Evolutionary conservation across 163 green algal species (phyloP).

Genomic region (Smithsoniella earleae): DNA sequence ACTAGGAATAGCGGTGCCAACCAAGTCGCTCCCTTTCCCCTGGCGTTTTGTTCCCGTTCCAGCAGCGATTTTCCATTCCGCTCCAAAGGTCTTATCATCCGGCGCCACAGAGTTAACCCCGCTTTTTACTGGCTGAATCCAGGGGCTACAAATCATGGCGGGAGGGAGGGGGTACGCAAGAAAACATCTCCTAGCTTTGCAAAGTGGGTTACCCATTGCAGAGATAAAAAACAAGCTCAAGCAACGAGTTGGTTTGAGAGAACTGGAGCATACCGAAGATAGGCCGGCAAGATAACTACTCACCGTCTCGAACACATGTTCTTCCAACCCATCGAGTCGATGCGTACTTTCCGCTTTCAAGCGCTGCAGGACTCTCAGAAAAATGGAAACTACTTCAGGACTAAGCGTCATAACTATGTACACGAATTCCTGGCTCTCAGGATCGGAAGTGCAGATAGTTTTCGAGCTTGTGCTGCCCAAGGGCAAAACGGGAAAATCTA

Average conservation of each 20-base stretch:
- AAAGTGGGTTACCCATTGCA: no score
- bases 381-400: constrained; percentile 8
- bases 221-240: no score
- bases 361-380: constrained; percentile 17
- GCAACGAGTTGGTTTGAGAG: neutral
- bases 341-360: constrained; percentile 10
- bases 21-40: neutral
- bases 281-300: constrained; percentile 13
- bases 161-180: no score
- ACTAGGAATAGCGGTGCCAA: constrained; percentile 12
- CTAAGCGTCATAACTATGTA: constrained; percentile 9
- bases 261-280: neutral
- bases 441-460: neutral
- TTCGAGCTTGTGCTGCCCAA: neutral
- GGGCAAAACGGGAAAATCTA: no score
- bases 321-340: constrained; percentile 7
- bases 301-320: constrained; percentile 12
- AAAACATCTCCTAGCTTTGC: no score
- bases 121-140: no score
- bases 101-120: no score
- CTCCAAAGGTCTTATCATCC: constrained; percentile 12
- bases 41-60: neutral
- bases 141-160: no score
- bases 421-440: neutral
- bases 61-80: constrained; percentile 9